These are phyloP conservation scores for Mollisia scopiformis DNA, from an alignment of 2,329 filamentous ascomycete genomes.

Conservation along the genomic window DNA sequence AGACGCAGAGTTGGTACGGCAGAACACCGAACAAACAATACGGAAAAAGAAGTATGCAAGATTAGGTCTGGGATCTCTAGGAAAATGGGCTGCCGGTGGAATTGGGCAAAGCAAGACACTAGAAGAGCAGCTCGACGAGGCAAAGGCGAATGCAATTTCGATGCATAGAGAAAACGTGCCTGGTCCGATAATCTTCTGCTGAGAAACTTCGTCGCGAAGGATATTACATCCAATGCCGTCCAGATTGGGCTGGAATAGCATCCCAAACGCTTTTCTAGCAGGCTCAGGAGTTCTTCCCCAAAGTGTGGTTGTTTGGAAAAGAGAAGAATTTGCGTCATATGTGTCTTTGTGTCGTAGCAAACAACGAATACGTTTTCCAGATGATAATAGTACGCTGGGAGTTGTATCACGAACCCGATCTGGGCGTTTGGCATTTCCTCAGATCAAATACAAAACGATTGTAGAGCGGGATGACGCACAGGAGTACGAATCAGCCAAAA, in stretches of 20 bases:
- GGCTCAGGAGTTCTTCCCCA: too few species aligned
- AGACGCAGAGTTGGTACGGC: conserved; percentile 80
- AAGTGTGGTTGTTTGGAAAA: too few species aligned
- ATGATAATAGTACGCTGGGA: too few species aligned
- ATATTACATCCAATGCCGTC: not conserved
- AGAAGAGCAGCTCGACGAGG: conserved; percentile 76
- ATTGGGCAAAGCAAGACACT: conserved; percentile 55
- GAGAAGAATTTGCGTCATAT: too few species aligned
- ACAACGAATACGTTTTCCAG: too few species aligned
- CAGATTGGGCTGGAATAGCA: too few species aligned
- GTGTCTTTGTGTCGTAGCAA: too few species aligned
- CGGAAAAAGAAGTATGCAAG: conserved; percentile 71
- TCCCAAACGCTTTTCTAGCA: too few species aligned
- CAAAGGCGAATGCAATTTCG: conserved; percentile 64
- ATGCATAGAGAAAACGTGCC: conserved; percentile 76
- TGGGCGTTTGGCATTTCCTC: too few species aligned
- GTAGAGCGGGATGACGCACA: too few species aligned
- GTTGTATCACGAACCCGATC: not conserved
- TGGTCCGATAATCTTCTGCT: not conserved
- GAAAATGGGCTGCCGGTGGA: conserved; percentile 70
- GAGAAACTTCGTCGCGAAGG: not conserved
- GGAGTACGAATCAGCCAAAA: too few species aligned
- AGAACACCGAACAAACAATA: conserved; percentile 72
- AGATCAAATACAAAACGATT: too few species aligned
- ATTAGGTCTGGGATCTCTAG: conserved; percentile 62